Evolutionary conservation across 352 stramenopile species (phyloP), one percentile per base, ranked within the genome.

Genomic region (Lagenidium giganteum): DNA sequence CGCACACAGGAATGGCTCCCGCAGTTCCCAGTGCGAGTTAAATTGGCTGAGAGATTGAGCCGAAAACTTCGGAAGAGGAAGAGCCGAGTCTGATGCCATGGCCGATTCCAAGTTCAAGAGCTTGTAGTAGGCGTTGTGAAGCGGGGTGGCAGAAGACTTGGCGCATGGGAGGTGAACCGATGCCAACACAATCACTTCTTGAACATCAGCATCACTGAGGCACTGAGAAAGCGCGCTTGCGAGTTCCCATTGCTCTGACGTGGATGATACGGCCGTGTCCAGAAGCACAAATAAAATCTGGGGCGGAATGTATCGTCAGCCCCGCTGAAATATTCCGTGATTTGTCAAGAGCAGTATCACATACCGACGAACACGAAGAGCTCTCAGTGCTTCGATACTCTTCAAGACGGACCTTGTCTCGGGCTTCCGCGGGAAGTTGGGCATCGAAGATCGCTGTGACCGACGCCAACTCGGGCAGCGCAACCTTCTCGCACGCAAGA

Each of bases 101-200:
- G 24, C 21, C 4, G 28, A 22, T 16, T 39, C 37, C 21, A 21
- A 51, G 35, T 62, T 64, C 6, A 80, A 35, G 12, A 47, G 30
- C 16, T 54, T 53, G 26, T 70, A 50, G 45, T 81, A 85, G 8
- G 84, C 70, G 25, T 63, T 73, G 1, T 41, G 30, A n/a, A 65
- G 37, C 35, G 35, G 17, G n/a, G 26, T 36, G n/a, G 37, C 32
- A 31, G 43, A 26, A 5, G 68, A 53, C 36, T 82, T 75, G 41
- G 71, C 75, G 51, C 83, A 67, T 18, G 75, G 70, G 28, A 87
- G 48, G 43, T 87, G 70, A 39, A 85, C 45, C 18, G 75, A 57
- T 27, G 61, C 70, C 17, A 83, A 36, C 13, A 85, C 47, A 17
- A 53, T 70, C 32, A 87, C 56, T 37, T 51, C 30, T 12, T 69